These are phyloP conservation scores for Picea sitchensis DNA, from an alignment of 75 land plant genomes.

Conservation along the genomic window DNA sequence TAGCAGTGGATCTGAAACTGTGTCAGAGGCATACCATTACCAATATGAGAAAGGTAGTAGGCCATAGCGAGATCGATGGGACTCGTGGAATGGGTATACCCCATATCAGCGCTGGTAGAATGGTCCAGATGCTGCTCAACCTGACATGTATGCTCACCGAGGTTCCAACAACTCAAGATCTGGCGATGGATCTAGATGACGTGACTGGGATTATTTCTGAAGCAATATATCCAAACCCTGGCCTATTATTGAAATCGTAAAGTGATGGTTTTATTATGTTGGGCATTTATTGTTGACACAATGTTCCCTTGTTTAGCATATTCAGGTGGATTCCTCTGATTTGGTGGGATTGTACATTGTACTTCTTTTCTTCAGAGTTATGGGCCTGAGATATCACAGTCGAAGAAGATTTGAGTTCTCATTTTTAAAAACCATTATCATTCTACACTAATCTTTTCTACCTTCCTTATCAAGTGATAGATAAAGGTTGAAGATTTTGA, in stretches of 20 bases:
- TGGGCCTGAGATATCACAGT: neutral
- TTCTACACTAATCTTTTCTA: neutral
- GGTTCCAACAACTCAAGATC: neutral
- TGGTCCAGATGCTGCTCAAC: neutral
- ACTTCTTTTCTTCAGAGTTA: neutral
- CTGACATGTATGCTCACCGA: conserved; percentile 2
- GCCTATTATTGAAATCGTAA: neutral
- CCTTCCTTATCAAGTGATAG: neutral
- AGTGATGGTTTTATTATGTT: neutral
- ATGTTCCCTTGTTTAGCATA: no score
- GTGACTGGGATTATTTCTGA: neutral
- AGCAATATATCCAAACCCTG: neutral
- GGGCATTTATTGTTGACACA: neutral
- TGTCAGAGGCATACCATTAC: no score
- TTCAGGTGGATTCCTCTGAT: neutral
- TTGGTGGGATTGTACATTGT: neutral
- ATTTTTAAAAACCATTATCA: neutral
- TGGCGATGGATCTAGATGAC: neutral
- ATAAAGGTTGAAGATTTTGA: neutral
- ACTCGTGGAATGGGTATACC: no score
- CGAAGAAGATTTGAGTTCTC: neutral
- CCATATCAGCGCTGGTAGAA: no score
- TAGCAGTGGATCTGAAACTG: no score
- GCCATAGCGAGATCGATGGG: no score
- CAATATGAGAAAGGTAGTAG: no score